Evolutionary conservation across 2,329 filamentous ascomycete genomes (phyloP).

Genomic region (Corynespora cassiicola): DNA sequence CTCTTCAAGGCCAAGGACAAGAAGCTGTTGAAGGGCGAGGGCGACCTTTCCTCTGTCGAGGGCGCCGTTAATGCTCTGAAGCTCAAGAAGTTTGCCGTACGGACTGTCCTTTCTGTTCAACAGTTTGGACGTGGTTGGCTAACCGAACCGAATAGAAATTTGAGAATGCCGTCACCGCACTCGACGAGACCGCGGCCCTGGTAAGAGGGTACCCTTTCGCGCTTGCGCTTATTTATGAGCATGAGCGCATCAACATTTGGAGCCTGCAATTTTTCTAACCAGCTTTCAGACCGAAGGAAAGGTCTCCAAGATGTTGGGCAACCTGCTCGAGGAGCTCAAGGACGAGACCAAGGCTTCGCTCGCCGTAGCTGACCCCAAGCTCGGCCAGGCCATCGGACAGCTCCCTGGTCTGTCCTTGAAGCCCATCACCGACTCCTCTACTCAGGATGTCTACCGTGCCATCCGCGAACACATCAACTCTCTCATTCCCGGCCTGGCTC

Average conservation of each 20-base stretch:
- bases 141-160: conserved; percentile 83
- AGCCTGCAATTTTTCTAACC: too few relatives aligned
- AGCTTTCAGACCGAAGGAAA: conserved; percentile 89
- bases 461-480: conserved; percentile 91
- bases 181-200: conserved; percentile 82
- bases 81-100: conserved; percentile 82
- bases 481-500: conserved; percentile 85
- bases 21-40: conserved; percentile 88
- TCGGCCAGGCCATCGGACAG: conserved; percentile 90
- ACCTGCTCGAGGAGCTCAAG: conserved; percentile 87
- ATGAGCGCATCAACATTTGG: too few relatives aligned
- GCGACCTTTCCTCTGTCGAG: conserved; percentile 79
- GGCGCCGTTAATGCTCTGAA: conserved; percentile 90
- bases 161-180: conserved; percentile 86
- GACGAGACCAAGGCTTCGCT: conserved; percentile 97
- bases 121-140: neutral
- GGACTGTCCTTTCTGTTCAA: neutral
- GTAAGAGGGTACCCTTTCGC: neutral
- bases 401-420: conserved; percentile 86
- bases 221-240: neutral
- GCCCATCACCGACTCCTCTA: conserved; percentile 80
- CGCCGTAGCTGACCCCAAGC: conserved; percentile 90
- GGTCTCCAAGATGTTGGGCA: conserved; percentile 84
- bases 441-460: conserved; percentile 89
- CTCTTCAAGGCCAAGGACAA: conserved; percentile 99